Evolutionary conservation across 139 green algal species (phyloP).

Genomic region (Trebouxia sp.): DNA sequence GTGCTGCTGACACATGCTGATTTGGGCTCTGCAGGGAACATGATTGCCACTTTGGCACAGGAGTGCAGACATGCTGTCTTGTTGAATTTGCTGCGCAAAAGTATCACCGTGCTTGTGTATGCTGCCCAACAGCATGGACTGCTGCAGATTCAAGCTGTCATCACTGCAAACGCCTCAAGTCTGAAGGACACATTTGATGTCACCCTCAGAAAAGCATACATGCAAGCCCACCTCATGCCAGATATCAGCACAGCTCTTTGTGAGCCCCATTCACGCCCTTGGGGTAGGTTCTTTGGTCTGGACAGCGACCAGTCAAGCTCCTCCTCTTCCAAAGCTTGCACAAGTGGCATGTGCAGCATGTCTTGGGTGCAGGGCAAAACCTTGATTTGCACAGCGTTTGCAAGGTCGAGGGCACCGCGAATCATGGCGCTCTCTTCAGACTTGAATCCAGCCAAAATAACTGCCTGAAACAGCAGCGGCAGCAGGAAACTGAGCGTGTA

Average conservation of each 20-base stretch:
- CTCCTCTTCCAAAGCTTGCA: slow-evolving; percentile 12
- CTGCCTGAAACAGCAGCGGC: slow-evolving; percentile 36
- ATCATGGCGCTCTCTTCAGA: slow-evolving; percentile 56
- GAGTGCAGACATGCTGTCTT: too few species aligned
- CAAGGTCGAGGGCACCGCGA: slow-evolving; percentile 3
- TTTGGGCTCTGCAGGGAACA: too few species aligned
- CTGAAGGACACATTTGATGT: neutral
- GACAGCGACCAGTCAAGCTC: slow-evolving; percentile 41
- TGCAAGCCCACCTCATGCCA: slow-evolving; percentile 33
- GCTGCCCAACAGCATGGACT: too few species aligned
- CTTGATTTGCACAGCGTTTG: neutral
- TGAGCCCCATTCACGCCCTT: slow-evolving; percentile 57
- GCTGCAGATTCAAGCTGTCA: neutral
- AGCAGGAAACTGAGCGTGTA: neutral
- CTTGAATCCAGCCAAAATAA: slow-evolving; percentile 60
- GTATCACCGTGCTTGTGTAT: too few species aligned
- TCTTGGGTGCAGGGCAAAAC: slow-evolving; percentile 42
- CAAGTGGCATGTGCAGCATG: slow-evolving; percentile 34
- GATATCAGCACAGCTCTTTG: slow-evolving; percentile 60
- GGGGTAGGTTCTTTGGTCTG: slow-evolving; percentile 21
- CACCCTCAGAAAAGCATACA: neutral
- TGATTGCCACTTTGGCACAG: too few species aligned
- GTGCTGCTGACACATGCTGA: too few species aligned
- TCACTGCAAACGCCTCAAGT: neutral
- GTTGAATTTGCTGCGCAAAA: too few species aligned